Evolutionary conservation across 2,329 filamentous ascomycete species (phyloP), one percentile per base, ranked within the genome.

Genomic region (Pestalotiopsis sp.): DNA sequence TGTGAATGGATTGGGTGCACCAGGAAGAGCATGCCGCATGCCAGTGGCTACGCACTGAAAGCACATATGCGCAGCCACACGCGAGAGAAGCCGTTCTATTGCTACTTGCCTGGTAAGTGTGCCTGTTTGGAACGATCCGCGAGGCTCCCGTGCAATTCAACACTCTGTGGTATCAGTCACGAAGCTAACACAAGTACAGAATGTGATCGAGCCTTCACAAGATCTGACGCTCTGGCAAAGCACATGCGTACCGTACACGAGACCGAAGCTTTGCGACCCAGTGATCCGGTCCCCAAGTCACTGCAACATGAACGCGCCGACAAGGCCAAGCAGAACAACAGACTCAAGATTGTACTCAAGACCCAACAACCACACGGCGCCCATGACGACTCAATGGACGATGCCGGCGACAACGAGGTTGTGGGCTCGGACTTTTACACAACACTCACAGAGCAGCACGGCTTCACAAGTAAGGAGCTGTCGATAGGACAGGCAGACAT

Each of bases 191-290:
- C 60, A 2, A 2, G 20, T 60, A 40, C 74, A 97, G 96, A 99
- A 87, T 99, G 96, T 81, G 96, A 99, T 78, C 92, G 95, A 69
- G 94, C 94, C 39, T 99, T 99, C 75, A 99, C 96, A 2, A 88
- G 96, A 71, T 98, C 95, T 26, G 96, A 99, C 75, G 96, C 96
- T 13, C 86, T 99, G 0, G 94, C 95, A 1, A 99, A 99, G 80
- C 96, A 99, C 78, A 98, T 98, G 94, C 92, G 96, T 73, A 98
- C 96, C 17, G 94, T 99, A 48, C 96, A 99, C 83, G 96, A 99
- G 79, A 98, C 95, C 3, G 96, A 99, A 81, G 92, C 94, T 17
- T 85, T 97, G 24, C 90, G 93, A n/a, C 92, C 93, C 4, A 90
- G 88, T 17, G 90, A 94, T 76, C 89, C 91, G 2, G 88, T 93